These are phyloP conservation scores for Hansfordia pulvinata DNA, from an alignment of 2,329 filamentous ascomycete species.

Conservation along the genomic window DNA sequence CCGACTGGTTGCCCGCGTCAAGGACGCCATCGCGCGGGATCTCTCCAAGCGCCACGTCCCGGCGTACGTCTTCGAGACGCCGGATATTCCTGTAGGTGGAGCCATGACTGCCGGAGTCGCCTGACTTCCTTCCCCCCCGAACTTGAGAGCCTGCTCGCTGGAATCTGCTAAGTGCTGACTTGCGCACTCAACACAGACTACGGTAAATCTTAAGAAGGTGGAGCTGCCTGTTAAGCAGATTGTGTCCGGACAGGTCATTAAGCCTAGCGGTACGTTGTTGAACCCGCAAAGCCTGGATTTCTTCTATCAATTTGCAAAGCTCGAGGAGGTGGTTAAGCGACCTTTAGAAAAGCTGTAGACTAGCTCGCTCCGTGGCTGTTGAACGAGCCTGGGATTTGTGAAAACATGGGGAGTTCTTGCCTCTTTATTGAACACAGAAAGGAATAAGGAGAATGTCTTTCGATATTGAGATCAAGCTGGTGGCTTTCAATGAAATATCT, in stretches of 20 bases:
- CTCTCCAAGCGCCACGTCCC: constrained; percentile 65
- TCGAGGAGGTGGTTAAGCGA: constrained; percentile 43
- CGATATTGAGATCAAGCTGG: too few relatives aligned
- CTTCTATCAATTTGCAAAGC: constrained; percentile 66
- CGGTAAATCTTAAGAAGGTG: constrained; percentile 76
- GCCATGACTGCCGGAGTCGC: not conserved
- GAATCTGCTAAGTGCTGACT: constrained; percentile 5
- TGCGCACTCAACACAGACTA: constrained; percentile 43
- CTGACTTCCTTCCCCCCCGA: not conserved
- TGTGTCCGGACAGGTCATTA: constrained; percentile 60
- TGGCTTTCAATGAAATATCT: too few relatives aligned
- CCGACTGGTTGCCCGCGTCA: constrained; percentile 46
- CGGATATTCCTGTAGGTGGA: constrained; percentile 60
- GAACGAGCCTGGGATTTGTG: too few relatives aligned
- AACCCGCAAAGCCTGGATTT: constrained; percentile 66
- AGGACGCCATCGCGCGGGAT: constrained; percentile 49
- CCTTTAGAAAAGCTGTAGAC: constrained; percentile 34
- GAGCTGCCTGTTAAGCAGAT: constrained; percentile 78
- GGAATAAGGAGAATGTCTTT: too few relatives aligned
- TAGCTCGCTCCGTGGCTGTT: too few relatives aligned
- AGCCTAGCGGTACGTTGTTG: constrained; percentile 60
- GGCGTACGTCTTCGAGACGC: constrained; percentile 65
- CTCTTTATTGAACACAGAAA: too few relatives aligned
- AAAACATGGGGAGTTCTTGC: too few relatives aligned
- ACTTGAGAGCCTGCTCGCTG: not conserved